Conservation (phyloP, 129 eudicot species). For the Logfia minima region DNA sequence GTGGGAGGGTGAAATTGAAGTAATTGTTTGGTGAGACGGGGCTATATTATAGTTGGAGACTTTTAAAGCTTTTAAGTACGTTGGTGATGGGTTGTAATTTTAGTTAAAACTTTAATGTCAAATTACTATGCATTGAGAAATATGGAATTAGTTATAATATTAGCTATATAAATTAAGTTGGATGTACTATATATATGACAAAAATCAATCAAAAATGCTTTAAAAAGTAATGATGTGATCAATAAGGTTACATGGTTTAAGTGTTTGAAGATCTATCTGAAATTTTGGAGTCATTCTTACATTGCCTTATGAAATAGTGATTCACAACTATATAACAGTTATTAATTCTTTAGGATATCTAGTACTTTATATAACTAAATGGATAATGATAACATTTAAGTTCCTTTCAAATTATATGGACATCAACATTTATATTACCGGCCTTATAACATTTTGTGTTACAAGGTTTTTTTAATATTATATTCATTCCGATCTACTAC, state of each 20-base stretch:
- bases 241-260: too few relatives aligned
- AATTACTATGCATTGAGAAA: neutral
- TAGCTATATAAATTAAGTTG: neutral
- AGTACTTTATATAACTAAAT: too few relatives aligned
- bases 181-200: neutral
- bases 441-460: neutral
- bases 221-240: too few relatives aligned
- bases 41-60: conserved; percentile 31
- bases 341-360: too few relatives aligned
- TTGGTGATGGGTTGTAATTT: conserved; percentile 38
- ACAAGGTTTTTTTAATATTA: neutral
- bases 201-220: too few relatives aligned
- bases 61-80: conserved; percentile 17
- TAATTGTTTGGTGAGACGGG: conserved; percentile 32
- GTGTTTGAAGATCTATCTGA: too few relatives aligned
- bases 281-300: too few relatives aligned
- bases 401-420: too few relatives aligned
- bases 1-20: conserved; percentile 11
- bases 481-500: too few relatives aligned
- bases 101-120: conserved; percentile 17
- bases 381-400: too few relatives aligned
- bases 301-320: too few relatives aligned
- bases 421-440: neutral
- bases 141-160: neutral
- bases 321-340: too few relatives aligned